Conservation (phyloP, 148 eudicot genomes). For the Rhododendron henanense region DNA sequence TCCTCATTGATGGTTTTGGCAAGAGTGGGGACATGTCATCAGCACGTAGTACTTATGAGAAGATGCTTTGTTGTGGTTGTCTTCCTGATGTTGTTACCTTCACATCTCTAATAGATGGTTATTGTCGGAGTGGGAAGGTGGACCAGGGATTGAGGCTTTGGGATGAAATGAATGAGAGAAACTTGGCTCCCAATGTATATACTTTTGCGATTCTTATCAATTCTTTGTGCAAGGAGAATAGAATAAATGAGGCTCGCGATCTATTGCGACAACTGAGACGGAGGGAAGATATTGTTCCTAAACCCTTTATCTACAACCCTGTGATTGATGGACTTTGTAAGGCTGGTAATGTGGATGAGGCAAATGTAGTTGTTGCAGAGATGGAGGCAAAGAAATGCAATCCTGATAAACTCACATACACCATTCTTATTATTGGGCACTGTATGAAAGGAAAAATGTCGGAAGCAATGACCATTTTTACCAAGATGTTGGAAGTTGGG, state of each 20-base stretch:
- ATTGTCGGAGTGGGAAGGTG: constrained; percentile 61
- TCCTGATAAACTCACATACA: constrained; percentile 81
- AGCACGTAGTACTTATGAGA: constrained; percentile 46
- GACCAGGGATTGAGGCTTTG: constrained; percentile 61
- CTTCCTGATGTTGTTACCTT: constrained; percentile 77
- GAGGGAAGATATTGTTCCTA: constrained; percentile 52
- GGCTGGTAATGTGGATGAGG: constrained; percentile 78
- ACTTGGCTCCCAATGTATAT: constrained; percentile 58
- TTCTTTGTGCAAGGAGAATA: constrained; percentile 72
- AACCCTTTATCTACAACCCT: constrained; percentile 79
- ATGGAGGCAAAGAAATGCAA: constrained; percentile 69
- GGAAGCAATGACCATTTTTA: constrained; percentile 68
- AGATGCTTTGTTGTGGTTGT: constrained; percentile 56
- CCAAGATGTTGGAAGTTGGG: constrained; percentile 62
- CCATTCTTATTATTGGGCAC: constrained; percentile 92
- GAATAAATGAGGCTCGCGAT: constrained; percentile 68
- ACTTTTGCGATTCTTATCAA: constrained; percentile 63
- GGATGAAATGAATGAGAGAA: constrained; percentile 51
- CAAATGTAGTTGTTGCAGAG: constrained; percentile 63
- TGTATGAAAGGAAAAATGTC: constrained; percentile 85
- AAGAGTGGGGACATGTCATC: constrained; percentile 61
- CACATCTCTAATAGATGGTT: constrained; percentile 64
- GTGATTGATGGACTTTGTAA: constrained; percentile 91
- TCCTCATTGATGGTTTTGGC: constrained; percentile 75
- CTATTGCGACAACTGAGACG: constrained; percentile 48